Conservation (phyloP, 495 filamentous ascomycete species). For the Zalerion maritima region DNA sequence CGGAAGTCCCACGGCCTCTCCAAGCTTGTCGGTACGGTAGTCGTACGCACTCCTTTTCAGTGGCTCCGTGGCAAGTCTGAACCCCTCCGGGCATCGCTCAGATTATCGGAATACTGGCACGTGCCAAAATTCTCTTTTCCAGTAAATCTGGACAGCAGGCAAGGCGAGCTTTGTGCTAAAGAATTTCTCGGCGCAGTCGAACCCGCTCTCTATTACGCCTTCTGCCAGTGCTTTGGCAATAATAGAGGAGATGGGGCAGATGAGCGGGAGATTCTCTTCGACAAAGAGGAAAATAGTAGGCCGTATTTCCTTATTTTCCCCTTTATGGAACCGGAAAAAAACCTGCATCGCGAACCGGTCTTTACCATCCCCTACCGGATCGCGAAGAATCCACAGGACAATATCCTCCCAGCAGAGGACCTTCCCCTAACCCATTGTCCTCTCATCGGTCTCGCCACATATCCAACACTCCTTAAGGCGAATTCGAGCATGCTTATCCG, state of each 20-base stretch:
- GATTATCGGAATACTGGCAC: conserved; percentile 3
- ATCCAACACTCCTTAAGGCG: conserved; percentile 1
- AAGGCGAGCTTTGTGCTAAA: no score
- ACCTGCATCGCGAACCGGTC: conserved; percentile 3
- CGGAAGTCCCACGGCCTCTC: conserved; percentile 1
- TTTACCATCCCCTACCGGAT: conserved; percentile 1
- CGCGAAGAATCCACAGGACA: conserved; percentile 1
- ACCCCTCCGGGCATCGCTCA: not conserved
- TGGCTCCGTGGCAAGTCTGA: conserved; percentile 1
- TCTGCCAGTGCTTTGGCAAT: no score
- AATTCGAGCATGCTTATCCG: not conserved
- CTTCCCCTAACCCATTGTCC: not conserved
- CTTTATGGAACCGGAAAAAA: no score
- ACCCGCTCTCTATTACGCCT: no score
- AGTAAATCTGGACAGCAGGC: conserved; percentile 4
- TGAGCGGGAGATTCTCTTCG: conserved; percentile 1
- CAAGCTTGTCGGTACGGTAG: no score
- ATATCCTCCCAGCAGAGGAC: conserved; percentile 4
- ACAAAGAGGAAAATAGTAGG: conserved; percentile 2
- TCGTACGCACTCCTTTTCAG: not conserved
- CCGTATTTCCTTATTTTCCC: conserved; percentile 3
- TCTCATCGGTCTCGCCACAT: conserved; percentile 1
- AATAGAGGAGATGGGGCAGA: conserved; percentile 2
- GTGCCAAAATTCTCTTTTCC: conserved; percentile 5
- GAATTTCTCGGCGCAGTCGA: no score